Percentiles rank a stretch among this genome's conserved stretches.
phyloP scores from a whole-genome alignment of 352 stramenopile species.

The Globisporangium parvum region DNA sequence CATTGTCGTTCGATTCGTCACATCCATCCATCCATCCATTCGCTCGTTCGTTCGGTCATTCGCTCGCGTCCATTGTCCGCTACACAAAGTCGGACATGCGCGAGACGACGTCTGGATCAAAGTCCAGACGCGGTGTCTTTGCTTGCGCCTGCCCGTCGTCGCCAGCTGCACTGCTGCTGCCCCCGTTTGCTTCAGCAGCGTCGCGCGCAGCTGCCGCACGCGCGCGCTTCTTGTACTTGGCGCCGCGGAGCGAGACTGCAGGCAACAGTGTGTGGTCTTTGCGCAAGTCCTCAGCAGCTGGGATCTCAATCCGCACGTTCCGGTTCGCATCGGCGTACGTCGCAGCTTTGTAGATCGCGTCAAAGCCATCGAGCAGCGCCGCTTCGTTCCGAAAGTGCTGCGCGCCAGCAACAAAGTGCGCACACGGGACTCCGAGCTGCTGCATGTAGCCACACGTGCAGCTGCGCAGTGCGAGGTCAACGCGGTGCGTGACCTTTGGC shows the following conservation, averaged over 20 bases:
- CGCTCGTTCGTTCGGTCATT: not conserved
- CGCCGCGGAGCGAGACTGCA: slow-evolving; percentile 32
- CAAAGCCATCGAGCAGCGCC: slow-evolving; percentile 57
- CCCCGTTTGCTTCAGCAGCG: not conserved
- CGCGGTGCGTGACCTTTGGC: slow-evolving; percentile 69
- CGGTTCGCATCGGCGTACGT: slow-evolving; percentile 55
- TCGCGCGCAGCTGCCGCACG: slow-evolving; percentile 11
- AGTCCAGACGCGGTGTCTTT: slow-evolving; percentile 54
- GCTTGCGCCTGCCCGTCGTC: too few relatives aligned
- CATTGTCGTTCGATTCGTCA: not conserved
- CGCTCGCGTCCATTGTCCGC: not conserved
- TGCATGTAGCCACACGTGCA: slow-evolving; percentile 74
- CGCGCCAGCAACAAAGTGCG: slow-evolving; percentile 68
- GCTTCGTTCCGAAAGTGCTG: slow-evolving; percentile 62
- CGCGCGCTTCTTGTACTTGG: slow-evolving; percentile 60
- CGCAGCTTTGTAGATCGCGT: slow-evolving; percentile 66
- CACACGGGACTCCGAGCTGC: slow-evolving; percentile 65
- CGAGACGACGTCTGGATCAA: slow-evolving; percentile 53
- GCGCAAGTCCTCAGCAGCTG: slow-evolving; percentile 52
- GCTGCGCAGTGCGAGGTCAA: slow-evolving; percentile 57
- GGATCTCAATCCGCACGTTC: slow-evolving; percentile 74
- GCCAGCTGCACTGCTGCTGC: not conserved
- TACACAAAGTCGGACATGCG: slow-evolving; percentile 54
- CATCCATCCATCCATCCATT: not conserved
- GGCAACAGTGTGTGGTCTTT: slow-evolving; percentile 66